Evolutionary conservation across 139 green algal species (phyloP).

Genomic region (Haematococcus sp.): DNA sequence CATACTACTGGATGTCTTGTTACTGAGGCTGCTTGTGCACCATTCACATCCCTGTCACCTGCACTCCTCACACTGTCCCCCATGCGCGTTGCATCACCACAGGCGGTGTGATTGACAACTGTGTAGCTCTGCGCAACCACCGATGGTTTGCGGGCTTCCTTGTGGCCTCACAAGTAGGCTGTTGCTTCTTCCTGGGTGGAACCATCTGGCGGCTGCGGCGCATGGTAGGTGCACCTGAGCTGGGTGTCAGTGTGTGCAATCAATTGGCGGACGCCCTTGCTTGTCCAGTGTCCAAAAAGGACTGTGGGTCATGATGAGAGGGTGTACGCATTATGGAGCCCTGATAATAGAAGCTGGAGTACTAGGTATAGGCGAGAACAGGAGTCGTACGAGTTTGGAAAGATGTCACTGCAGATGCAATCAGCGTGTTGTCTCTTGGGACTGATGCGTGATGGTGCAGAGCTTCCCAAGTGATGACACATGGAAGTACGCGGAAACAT

Average conservation of each 20-base stretch:
- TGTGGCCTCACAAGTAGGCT: background rate
- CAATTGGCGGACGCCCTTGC: no score
- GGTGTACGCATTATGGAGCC: no score
- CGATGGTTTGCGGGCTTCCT: constrained; percentile 46
- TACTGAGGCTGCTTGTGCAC: no score
- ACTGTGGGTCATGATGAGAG: no score
- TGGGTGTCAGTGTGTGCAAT: background rate
- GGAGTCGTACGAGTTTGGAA: background rate
- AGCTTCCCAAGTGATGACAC: background rate
- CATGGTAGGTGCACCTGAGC: background rate
- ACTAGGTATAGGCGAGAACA: no score
- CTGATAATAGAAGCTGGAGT: no score
- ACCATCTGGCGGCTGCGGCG: constrained; percentile 5
- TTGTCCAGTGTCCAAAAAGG: no score
- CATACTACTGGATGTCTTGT: no score
- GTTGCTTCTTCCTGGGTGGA: constrained; percentile 2
- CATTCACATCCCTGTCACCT: no score
- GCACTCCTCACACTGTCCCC: no score
- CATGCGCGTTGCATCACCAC: background rate
- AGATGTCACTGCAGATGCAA: background rate
- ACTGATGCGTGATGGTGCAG: no score
- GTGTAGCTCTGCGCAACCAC: constrained; percentile 68
- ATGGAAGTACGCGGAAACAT: constrained; percentile 30
- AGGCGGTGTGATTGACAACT: constrained; percentile 63
- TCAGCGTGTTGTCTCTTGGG: no score